Evolutionary conservation across 2,329 filamentous ascomycete species (phyloP).

Genomic region (Ophiostoma ips): DNA sequence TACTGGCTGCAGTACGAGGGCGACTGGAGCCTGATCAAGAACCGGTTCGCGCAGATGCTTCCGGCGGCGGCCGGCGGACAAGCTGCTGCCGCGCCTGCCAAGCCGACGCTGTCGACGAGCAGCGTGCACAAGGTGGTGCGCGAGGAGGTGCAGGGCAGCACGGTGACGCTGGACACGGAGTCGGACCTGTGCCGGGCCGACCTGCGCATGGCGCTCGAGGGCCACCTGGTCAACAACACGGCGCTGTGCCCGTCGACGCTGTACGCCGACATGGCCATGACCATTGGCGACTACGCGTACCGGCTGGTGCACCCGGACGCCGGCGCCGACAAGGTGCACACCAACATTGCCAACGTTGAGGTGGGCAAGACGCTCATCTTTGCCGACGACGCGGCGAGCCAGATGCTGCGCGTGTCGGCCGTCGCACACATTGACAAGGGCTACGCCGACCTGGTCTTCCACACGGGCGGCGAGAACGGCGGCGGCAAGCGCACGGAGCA

Average conservation of each 20-base stretch:
- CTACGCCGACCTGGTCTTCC: slow-evolving; percentile 41
- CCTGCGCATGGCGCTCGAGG: slow-evolving; percentile 44
- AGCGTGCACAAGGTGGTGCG: slow-evolving; percentile 50
- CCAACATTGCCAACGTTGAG: slow-evolving; percentile 54
- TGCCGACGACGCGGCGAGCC: slow-evolving; percentile 29
- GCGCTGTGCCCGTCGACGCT: slow-evolving; percentile 49
- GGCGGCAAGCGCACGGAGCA: slow-evolving; percentile 47
- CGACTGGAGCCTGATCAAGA: slow-evolving; percentile 60
- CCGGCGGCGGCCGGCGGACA: slow-evolving; percentile 19
- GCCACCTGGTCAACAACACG: slow-evolving; percentile 54
- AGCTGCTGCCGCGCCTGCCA: slow-evolving; percentile 21
- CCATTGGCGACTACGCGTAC: slow-evolving; percentile 52
- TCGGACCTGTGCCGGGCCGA: slow-evolving; percentile 52
- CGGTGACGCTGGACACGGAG: slow-evolving; percentile 46
- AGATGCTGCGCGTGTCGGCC: slow-evolving; percentile 47
- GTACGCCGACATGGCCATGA: slow-evolving; percentile 35
- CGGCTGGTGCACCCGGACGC: slow-evolving; percentile 44
- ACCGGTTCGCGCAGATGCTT: slow-evolving; percentile 31
- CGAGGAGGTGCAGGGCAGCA: slow-evolving; percentile 47
- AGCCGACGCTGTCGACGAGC: slow-evolving; percentile 48
- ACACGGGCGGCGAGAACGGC: slow-evolving; percentile 45
- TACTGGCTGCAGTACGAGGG: slow-evolving; percentile 54
- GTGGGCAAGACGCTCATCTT: slow-evolving; percentile 57
- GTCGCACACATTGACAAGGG: slow-evolving; percentile 43
- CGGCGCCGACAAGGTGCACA: slow-evolving; percentile 36